Evolutionary conservation across 2,329 filamentous ascomycete genomes (phyloP).

Genomic region (Colletotrichum endophyticum): DNA sequence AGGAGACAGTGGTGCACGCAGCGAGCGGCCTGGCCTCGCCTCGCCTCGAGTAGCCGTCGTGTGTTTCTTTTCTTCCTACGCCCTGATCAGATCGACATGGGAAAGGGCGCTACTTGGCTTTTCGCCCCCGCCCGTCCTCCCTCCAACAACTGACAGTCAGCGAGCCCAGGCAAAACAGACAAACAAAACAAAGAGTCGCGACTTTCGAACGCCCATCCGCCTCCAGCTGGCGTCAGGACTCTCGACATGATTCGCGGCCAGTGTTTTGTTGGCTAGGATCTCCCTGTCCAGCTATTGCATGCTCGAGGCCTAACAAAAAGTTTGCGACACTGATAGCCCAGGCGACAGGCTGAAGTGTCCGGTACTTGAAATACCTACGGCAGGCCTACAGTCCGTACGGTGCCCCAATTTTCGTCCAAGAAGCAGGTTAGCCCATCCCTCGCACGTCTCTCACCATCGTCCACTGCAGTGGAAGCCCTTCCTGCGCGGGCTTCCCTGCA

Average conservation of each 20-base stretch:
- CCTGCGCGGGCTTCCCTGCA: not conserved
- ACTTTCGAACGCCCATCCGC: not conserved
- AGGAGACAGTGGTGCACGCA: not conserved
- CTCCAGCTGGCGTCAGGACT: not conserved
- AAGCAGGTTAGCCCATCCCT: not conserved
- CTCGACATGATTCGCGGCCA: conserved; percentile 13
- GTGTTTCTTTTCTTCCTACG: not conserved
- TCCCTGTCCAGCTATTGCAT: conserved; percentile 2
- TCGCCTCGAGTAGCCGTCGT: not conserved
- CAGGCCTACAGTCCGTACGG: not conserved
- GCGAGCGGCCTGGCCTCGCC: not conserved
- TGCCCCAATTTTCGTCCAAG: not conserved
- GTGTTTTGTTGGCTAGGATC: not conserved
- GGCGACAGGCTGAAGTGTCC: conserved; percentile 3
- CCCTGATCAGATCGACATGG: not conserved
- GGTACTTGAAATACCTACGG: not conserved
- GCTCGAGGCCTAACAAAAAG: conserved; percentile 5
- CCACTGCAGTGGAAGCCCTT: not conserved
- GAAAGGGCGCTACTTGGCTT: not conserved
- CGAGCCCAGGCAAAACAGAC: not conserved
- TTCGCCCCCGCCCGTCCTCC: not conserved
- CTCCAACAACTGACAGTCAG: not conserved
- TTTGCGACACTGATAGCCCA: conserved; percentile 8
- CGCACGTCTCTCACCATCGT: not conserved
- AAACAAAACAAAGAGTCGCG: conserved; percentile 16